Evolutionary conservation across 176 grass and related monocot genomes (phyloP).

Genomic region (Puya raimondii): DNA sequence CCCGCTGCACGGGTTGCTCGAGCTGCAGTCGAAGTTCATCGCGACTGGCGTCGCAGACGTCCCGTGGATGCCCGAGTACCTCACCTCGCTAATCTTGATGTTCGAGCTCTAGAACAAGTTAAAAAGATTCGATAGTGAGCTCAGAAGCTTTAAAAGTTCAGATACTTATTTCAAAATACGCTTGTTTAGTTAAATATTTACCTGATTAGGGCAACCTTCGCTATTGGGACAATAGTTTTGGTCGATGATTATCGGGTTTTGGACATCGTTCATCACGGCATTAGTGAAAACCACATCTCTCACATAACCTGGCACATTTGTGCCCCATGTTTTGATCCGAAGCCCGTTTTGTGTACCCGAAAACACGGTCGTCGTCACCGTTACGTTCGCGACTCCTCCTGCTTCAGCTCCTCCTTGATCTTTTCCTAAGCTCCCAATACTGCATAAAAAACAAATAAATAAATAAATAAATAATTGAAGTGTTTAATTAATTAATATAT

Average conservation of each 20-base stretch:
- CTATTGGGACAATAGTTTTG: conserved; percentile 64
- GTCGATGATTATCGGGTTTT: conserved; percentile 91
- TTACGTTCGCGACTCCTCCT: conserved; percentile 64
- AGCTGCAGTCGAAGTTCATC: conserved; percentile 69
- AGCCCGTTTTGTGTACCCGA: conserved; percentile 57
- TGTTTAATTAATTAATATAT: neutral
- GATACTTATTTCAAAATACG: neutral
- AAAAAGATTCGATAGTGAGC: neutral
- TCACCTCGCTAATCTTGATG: conserved; percentile 67
- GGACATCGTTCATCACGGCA: conserved; percentile 48
- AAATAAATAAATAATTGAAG: neutral
- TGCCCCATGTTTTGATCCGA: conserved; percentile 84
- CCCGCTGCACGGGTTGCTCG: conserved; percentile 68
- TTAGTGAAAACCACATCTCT: conserved; percentile 46
- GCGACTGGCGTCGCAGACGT: conserved; percentile 58
- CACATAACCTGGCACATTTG: conserved; percentile 45
- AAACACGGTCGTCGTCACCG: conserved; percentile 79
- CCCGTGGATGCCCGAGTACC: conserved; percentile 42
- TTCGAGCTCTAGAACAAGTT: conserved; percentile 35
- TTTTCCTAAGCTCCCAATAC: conserved; percentile 56
- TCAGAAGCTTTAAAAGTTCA: too few species aligned
- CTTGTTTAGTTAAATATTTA: neutral
- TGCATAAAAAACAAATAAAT: neutral
- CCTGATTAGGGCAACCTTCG: conserved; percentile 32
- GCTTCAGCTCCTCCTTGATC: conserved; percentile 26